Percentiles rank a stretch among this genome's conserved stretches.
These are phyloP conservation scores for Blastobotrys indianensis DNA, from an alignment of 1,139 yeast genomes.

Conservation along the genomic window DNA sequence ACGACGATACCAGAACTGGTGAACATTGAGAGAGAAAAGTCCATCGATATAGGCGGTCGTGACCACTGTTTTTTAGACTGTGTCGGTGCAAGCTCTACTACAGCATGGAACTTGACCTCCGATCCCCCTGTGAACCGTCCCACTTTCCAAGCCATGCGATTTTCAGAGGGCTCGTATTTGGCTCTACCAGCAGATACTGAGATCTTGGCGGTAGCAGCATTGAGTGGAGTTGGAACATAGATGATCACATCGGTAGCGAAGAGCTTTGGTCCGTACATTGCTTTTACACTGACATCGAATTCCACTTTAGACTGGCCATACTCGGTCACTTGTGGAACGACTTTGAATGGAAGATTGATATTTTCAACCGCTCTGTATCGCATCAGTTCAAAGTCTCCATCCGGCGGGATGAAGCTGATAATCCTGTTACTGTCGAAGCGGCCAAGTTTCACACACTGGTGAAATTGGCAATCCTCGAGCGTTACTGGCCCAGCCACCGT, in stretches of 20 bases:
- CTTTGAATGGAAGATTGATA: constrained; percentile 63
- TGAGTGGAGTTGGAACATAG: constrained; percentile 65
- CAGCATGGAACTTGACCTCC: constrained; percentile 52
- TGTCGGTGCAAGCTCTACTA: constrained; percentile 40
- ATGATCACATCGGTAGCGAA: constrained; percentile 62
- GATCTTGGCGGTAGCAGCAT: constrained; percentile 43
- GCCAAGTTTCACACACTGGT: constrained; percentile 74
- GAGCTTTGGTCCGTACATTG: constrained; percentile 56
- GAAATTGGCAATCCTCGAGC: constrained; percentile 79
- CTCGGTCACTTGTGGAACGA: constrained; percentile 56
- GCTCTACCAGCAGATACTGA: constrained; percentile 57
- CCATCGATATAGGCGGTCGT: constrained; percentile 70
- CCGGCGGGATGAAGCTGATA: constrained; percentile 81
- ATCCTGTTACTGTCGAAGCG: constrained; percentile 61
- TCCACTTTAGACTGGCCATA: constrained; percentile 46
- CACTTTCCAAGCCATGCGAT: constrained; percentile 63
- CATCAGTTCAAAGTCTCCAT: constrained; percentile 88
- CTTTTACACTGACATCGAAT: constrained; percentile 55
- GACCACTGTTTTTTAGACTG: constrained; percentile 46
- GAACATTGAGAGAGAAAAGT: constrained; percentile 68
- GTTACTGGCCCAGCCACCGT: constrained; percentile 49
- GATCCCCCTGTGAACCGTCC: constrained; percentile 62
- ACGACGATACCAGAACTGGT: constrained; percentile 75
- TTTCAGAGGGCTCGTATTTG: constrained; percentile 62
- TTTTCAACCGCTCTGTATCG: constrained; percentile 57